Evolutionary conservation across 31 red algal genomes (phyloP).

Genomic region (Odonthalia washingtoniensis): DNA sequence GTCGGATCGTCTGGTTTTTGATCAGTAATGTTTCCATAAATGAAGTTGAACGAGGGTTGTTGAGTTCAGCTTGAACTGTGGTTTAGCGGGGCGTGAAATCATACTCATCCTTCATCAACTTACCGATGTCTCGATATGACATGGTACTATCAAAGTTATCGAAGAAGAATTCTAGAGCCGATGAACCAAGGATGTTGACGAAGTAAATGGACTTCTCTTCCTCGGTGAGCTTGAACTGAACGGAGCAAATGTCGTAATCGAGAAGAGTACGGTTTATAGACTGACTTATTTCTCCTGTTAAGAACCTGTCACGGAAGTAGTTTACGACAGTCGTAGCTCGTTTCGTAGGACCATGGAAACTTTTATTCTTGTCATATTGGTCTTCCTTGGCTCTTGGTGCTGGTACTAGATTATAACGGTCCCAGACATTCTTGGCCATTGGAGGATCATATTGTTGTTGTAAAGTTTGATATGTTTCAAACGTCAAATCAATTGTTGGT

Average conservation of each 20-base stretch:
- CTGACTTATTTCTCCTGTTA: not conserved
- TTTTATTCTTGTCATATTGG: not conserved
- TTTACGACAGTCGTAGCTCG: not conserved
- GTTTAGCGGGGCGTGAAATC: not conserved
- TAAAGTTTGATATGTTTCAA: not conserved
- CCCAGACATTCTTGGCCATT: not conserved
- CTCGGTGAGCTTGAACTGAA: slow-evolving; percentile 4
- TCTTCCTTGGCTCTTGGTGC: not conserved
- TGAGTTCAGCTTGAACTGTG: slow-evolving; percentile 2
- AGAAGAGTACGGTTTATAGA: not conserved
- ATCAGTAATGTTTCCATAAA: not conserved
- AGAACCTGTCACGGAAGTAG: not conserved
- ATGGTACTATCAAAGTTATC: slow-evolving; percentile 15
- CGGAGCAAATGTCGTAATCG: slow-evolving; percentile 13
- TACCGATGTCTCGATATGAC: not conserved
- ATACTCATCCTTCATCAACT: slow-evolving; percentile 15
- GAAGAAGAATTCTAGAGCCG: slow-evolving; percentile 39
- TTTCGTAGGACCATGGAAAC: not conserved
- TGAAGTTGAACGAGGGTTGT: not conserved
- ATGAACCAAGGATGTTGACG: not conserved
- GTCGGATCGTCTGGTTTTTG: not conserved
- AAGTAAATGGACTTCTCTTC: not conserved
- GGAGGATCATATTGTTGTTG: not conserved
- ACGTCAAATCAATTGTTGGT: not conserved
- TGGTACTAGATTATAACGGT: not conserved